Conservation (phyloP, 306 rosid species). For the Gillenia trifoliata region DNA sequence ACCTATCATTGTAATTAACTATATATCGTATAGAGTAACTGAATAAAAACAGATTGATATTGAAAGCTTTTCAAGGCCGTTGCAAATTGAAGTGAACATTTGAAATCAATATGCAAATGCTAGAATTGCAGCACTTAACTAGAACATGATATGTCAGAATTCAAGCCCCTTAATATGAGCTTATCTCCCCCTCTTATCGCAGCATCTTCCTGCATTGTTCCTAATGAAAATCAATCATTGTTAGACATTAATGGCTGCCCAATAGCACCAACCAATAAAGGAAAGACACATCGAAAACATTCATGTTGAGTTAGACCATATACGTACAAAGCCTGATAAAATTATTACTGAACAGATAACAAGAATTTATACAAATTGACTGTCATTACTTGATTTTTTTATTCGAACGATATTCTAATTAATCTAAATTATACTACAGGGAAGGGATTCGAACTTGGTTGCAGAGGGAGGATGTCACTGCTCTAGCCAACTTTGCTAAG, state of each 20-base stretch:
- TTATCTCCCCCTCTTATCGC: conserved; percentile 51
- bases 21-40: neutral
- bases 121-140: too few species aligned
- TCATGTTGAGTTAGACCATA: too few species aligned
- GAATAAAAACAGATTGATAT: neutral
- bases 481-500: too few species aligned
- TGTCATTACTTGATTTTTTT: too few species aligned
- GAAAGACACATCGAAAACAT: too few species aligned
- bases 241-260: conserved; percentile 4
- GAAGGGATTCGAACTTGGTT: too few species aligned
- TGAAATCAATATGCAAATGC: neutral
- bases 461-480: too few species aligned
- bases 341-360: neutral
- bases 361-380: neutral
- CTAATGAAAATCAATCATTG: neutral
- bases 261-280: too few species aligned
- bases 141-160: neutral
- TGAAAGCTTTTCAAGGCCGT: neutral
- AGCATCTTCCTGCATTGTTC: conserved; percentile 41
- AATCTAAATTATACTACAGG: too few species aligned
- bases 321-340: too few species aligned
- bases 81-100: neutral
- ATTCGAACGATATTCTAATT: too few species aligned
- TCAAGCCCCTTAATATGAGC: conserved; percentile 58
- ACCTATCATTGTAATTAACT: too few species aligned